Base-by-base conservation (phyloP, 805 yeast genomes). In the Blastobotrys americana region DNA sequence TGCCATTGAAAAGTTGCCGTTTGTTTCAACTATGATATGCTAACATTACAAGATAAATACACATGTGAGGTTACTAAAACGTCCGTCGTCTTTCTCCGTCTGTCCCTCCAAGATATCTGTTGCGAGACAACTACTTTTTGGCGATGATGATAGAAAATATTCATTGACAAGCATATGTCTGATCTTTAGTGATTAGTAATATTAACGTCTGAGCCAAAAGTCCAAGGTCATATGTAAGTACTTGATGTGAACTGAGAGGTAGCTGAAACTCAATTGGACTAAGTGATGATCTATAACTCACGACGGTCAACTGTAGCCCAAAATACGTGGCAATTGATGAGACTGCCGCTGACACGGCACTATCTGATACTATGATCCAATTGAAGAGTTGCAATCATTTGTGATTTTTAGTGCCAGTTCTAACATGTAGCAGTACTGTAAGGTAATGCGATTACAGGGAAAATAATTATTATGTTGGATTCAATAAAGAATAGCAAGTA, bases 131-230 rank as follows among this genome's bases (percentile, higher is more conserved):
- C n/a, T n/a, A 8, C 31, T 25, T 55, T 51, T 55, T 62, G 60
- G 76, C 80, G 65, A 82, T 79, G 93, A 84, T 73, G 76, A 76
- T 71, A 76, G 74, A 77, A n/a, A 77, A 65, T 59, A 67, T 71
- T 44, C 69, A 68, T 64, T 66, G 96, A 89, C 97, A 89, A 89
- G 97, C 97, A 89, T 89, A 89, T 89, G 95, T 88, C 97, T 81
- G 95, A 88, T 66, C 68, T 65, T 64, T 55, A 47, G 62, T 69
- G 87, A 77, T 70, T 88, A 77, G 64, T 77, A 68, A 64, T 73
- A 66, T 77, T 76, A 70, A 63, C 59, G 80, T 76, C 82, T 77
- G 83, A 77, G 56, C 55, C 41, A 34, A 37, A 18, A 23, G 31
- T 15, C 13, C 33, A 20, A 33, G 31, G 31, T 25, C 8, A 25